Base-by-base conservation (phyloP, 768 basidiomycete genomes). In the Lactarius psammicola region DNA sequence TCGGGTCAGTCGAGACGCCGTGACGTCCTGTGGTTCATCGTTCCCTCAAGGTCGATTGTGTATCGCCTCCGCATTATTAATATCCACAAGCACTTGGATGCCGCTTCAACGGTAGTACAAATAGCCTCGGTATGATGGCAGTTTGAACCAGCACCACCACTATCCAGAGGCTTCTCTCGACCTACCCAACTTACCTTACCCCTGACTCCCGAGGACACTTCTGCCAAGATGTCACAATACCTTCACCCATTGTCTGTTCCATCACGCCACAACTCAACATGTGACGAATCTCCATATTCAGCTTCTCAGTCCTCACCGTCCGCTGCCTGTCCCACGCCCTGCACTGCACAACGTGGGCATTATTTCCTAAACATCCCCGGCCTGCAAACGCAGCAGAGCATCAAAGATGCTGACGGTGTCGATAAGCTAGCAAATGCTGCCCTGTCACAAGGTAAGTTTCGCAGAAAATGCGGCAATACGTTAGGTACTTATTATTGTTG, bases 391-490 rank as follows among this genome's bases (percentile, higher is more conserved):
- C 65, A 40, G 20, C 59, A 49, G 2, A 60, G 46, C 11, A 66
- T 66, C 46, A 66, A 66, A 40, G 56, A 66, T 34, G 65, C 65
- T 9, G 65, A 66, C 20, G 57, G 33, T 9, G 49, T 66, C 31
- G 65, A 66, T 33, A 66, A 53, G 8, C 11, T 62, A 31, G 65
- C 65, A 15, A 66, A 42, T n/a, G 60, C 60, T 15, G 60, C 60
- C 34, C 34, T 23, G 20, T 30, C 49, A 38, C 49, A 51, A 51
- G 49, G 49, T 51, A 51, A 13, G 26, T 17, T 4, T 1, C 26
- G 46, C 49, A 2, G 11, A 51, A 23, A 13, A 26, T 23, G 13
- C 49, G 26, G 49, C 2, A 15, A 15, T 13, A 51, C 49, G 49
- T 51, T 26, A 13, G 8, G n/a, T 23, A 13, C 46, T 49, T 13